Evolutionary conservation across 163 green algal genomes (phyloP), one percentile per base, ranked within the genome.

Genomic region (Trebouxiophyceae sp.): DNA sequence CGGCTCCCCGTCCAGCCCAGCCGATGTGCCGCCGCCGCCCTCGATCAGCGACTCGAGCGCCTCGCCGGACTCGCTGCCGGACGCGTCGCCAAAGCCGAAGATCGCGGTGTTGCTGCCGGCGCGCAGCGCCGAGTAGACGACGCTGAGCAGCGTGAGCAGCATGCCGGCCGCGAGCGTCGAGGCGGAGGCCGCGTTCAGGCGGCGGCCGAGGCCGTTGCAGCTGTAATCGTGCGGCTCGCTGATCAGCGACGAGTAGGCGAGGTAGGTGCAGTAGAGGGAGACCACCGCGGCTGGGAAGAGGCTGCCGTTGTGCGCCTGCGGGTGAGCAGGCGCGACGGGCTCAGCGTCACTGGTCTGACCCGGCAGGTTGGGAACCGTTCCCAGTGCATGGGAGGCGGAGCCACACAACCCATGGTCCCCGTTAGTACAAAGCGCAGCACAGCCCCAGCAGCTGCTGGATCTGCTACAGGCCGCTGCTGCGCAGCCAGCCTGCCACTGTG

Each of bases 271-370:
- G 84, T 98, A 99, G 3, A 96, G 68, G 0, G 80, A 75, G 56
- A 96, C 84, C 33, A 88, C 77, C 39, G 88, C 81, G n/a, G 88
- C 75, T 27, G 92, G 91, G 77, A 99, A 97, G 39, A 99, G 91
- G 75, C 75, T 91, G 69, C 92, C 91, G 46, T 83, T 79, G 33
- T 71, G 45, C 23, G 73, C 73, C 70, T 81, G 75, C 71, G 72
- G 8, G 16, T 16, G 16, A 50, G 8, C 39, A 50, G 8, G 39
- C 39, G 16, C 73, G 6, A n/a, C n/a, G n/a, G n/a, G n/a, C n/a
- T n/a, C n/a, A n/a, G n/a, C n/a, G n/a, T n/a, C n/a, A n/a, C n/a
- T n/a, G n/a, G n/a, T n/a, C n/a, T n/a, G n/a, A n/a, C n/a, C n/a
- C n/a, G n/a, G n/a, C n/a, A n/a, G n/a, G n/a, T n/a, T n/a, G n/a